Base-by-base conservation (phyloP, 2,329 filamentous ascomycete genomes). In the Fusarium piperis region DNA sequence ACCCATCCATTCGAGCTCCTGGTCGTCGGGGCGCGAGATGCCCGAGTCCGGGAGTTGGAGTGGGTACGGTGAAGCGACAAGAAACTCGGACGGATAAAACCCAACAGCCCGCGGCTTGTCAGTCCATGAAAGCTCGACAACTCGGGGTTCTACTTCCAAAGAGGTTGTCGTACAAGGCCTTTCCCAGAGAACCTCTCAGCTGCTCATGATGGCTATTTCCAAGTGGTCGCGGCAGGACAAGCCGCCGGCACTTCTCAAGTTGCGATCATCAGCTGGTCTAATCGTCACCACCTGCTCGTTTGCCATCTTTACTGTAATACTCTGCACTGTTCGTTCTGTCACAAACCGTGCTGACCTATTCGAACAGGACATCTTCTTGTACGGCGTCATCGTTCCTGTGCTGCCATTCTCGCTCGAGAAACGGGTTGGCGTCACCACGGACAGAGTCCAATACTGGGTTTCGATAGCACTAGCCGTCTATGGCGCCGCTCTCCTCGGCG, bases 391-490 rank as follows among this genome's bases (percentile, higher is more conserved):
- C 53, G 78, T 81, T 11, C 79, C 79, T 3, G 71, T 81, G 13
- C 64, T 81, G 52, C 79, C 79, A 15, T 80, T 79, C 61, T 76
- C 77, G 11, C 73, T 81, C 11, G 52, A 72, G 13, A 64, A 65
- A n/a, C 73, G 77, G 16, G 68, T 77, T 56, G 78, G 76, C 13
- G 68, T 81, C 12, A 41, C 59, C 6, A 38, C 65, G 52, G 63
- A 74, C 15, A 69, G 71, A 75, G 78, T 80, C 44, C 79, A 81
- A 62, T 77, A 79, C 46, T 81, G 79, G 79, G 74, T 80, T n/a
- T 80, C 79, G 10, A 74, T 81, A 61, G 79, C 79, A 28, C 71
- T 81, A 56, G 78, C 79, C 7, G 76, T 80, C 13, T 81, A 76
- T 64, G 79, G 78, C 20, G 77, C 74, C 28, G 75, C 79, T 18